These are phyloP conservation scores for Crotalaria pallida DNA, from an alignment of 306 rosid species.

Conservation along the genomic window DNA sequence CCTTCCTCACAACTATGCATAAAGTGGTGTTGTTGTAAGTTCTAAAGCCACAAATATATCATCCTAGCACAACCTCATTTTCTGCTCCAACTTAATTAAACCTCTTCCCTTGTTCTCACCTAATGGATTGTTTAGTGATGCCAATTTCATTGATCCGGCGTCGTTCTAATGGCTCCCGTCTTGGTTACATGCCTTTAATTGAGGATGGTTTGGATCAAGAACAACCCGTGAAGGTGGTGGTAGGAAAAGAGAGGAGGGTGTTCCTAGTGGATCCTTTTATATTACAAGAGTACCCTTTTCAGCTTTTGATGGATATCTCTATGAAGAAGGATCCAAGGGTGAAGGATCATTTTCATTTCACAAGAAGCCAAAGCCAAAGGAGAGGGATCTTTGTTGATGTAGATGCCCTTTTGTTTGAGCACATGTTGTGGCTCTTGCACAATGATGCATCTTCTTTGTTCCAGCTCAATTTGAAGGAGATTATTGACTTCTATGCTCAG, in stretches of 20 bases:
- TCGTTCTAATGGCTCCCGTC: slow-evolving; percentile 39
- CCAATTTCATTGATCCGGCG: slow-evolving; percentile 53
- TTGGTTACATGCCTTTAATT: slow-evolving; percentile 40
- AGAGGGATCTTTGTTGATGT: slow-evolving; percentile 67
- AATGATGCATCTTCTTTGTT: slow-evolving; percentile 76
- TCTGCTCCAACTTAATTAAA: not conserved
- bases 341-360: not conserved
- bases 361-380: not conserved
- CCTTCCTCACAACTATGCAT: not conserved
- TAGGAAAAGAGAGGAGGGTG: slow-evolving; percentile 75
- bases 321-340: slow-evolving; percentile 27
- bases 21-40: not conserved
- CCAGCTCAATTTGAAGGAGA: slow-evolving; percentile 68
- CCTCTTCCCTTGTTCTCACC: not conserved
- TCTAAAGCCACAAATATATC: not conserved
- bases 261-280: slow-evolving; percentile 76
- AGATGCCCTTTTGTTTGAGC: slow-evolving; percentile 87
- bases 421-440: slow-evolving; percentile 80
- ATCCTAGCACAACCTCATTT: not conserved
- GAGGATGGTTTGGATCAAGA: slow-evolving; percentile 27
- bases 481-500: slow-evolving; percentile 76
- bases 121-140: slow-evolving; percentile 73
- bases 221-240: slow-evolving; percentile 63
- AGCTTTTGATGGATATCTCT: slow-evolving; percentile 49
- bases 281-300: slow-evolving; percentile 67